These are phyloP conservation scores for Hypoxylon sp. DNA, from an alignment of 2,329 filamentous ascomycete genomes.

Conservation along the genomic window DNA sequence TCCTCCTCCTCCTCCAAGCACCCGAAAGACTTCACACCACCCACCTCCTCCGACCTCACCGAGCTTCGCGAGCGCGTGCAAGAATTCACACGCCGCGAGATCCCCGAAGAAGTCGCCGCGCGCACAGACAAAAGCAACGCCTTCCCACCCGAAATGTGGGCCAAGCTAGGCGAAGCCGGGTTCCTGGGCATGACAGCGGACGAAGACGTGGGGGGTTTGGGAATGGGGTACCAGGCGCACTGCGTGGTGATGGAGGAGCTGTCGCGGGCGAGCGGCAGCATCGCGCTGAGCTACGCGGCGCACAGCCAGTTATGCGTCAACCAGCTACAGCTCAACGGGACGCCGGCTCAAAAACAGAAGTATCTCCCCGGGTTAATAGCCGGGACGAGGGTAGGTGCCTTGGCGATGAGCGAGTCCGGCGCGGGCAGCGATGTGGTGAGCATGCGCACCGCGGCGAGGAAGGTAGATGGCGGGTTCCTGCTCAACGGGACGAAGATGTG, in stretches of 20 bases:
- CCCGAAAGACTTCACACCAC: conserved; percentile 74
- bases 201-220: conserved; percentile 89
- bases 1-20: no score
- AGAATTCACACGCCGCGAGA: conserved; percentile 90
- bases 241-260: conserved; percentile 96
- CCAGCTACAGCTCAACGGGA: conserved; percentile 92
- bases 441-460: conserved; percentile 89
- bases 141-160: conserved; percentile 93
- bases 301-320: conserved; percentile 98
- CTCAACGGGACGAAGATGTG: conserved; percentile 98
- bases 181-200: conserved; percentile 94
- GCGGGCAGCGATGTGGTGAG: conserved; percentile 94
- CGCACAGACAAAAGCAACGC: conserved; percentile 87
- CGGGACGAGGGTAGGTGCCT: conserved; percentile 83
- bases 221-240: conserved; percentile 96
- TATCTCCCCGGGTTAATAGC: conserved; percentile 86
- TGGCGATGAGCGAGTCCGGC: conserved; percentile 95
- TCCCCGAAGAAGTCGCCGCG: conserved; percentile 84
- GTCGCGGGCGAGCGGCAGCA: conserved; percentile 84
- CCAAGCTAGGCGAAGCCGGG: conserved; percentile 90
- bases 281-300: conserved; percentile 92
- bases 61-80: conserved; percentile 88
- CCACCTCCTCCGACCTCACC: conserved; percentile 78
- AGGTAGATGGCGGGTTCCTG: conserved; percentile 85
- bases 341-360: conserved; percentile 79